Conservation (phyloP, 768 basidiomycete species). For the Tricholoma saponaceum region DNA sequence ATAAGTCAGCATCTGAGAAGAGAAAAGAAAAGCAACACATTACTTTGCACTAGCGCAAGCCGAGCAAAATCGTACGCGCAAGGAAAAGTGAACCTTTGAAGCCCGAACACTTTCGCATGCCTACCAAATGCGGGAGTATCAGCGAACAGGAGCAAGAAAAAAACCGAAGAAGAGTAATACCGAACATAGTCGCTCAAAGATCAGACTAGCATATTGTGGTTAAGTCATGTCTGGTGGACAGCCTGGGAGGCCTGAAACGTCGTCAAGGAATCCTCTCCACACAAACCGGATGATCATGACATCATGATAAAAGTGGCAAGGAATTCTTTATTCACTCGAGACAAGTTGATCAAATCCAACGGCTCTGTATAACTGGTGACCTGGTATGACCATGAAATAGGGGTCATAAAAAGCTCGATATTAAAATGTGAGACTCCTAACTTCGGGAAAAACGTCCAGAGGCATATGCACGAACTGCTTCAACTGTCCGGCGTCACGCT, state of each 20-base stretch:
- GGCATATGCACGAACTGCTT: constrained; percentile 18
- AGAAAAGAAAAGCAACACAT: neutral
- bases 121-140: neutral
- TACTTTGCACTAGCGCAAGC: constrained; percentile 2
- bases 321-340: constrained; percentile 2
- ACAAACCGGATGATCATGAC: constrained; percentile 1
- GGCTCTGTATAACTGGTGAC: neutral
- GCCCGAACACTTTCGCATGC: constrained; percentile 5
- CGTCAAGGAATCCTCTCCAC: constrained; percentile 1
- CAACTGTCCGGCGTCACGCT: constrained; percentile 16
- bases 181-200: constrained; percentile 15
- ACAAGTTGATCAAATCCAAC: constrained; percentile 1
- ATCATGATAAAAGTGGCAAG: constrained; percentile 4
- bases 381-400: neutral
- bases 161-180: neutral
- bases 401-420: too few relatives aligned
- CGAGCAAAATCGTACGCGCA: constrained; percentile 4
- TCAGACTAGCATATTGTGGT: constrained; percentile 20
- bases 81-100: neutral
- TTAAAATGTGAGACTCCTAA: constrained; percentile 4
- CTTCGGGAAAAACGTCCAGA: constrained; percentile 25
- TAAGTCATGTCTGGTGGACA: constrained; percentile 22
- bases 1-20: neutral
- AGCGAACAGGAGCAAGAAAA: neutral
- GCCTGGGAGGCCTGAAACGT: constrained; percentile 14